Evolutionary conservation across 2,329 filamentous ascomycete genomes (phyloP).

Genomic region (Myrmaecium sp.): DNA sequence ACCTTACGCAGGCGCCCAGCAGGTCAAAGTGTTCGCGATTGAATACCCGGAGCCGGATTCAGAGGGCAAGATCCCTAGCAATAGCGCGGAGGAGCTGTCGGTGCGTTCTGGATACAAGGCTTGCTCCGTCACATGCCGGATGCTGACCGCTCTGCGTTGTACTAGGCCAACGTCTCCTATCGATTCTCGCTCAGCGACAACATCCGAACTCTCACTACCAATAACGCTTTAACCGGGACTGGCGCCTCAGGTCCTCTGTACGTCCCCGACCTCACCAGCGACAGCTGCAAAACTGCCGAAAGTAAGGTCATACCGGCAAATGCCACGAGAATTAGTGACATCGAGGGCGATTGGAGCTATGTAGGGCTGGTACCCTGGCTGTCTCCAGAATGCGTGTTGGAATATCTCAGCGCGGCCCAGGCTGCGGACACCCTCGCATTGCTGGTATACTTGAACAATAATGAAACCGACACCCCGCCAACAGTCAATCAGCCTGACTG

Average conservation of each 20-base stretch:
- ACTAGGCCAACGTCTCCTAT: slow-evolving; percentile 14
- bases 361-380: slow-evolving; percentile 83
- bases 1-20: no score
- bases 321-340: slow-evolving; percentile 53
- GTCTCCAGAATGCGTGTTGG: slow-evolving; percentile 50
- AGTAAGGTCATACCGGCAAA: slow-evolving; percentile 54
- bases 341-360: slow-evolving; percentile 46
- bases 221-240: slow-evolving; percentile 42
- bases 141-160: no score
- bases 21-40: slow-evolving; percentile 19
- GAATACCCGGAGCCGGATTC: no score
- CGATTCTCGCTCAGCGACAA: slow-evolving; percentile 29
- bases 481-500: slow-evolving; percentile 46
- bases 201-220: slow-evolving; percentile 61
- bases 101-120: no score
- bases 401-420: slow-evolving; percentile 50
- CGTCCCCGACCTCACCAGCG: slow-evolving; percentile 51
- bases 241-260: slow-evolving; percentile 68
- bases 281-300: slow-evolving; percentile 47
- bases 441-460: slow-evolving; percentile 36
- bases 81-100: no score
- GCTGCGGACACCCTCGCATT: slow-evolving; percentile 40
- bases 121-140: no score
- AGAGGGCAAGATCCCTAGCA: no score
- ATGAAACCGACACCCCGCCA: slow-evolving; percentile 43